Base-by-base conservation (phyloP, 345 rosid genomes). In the Citrus maxima region DNA sequence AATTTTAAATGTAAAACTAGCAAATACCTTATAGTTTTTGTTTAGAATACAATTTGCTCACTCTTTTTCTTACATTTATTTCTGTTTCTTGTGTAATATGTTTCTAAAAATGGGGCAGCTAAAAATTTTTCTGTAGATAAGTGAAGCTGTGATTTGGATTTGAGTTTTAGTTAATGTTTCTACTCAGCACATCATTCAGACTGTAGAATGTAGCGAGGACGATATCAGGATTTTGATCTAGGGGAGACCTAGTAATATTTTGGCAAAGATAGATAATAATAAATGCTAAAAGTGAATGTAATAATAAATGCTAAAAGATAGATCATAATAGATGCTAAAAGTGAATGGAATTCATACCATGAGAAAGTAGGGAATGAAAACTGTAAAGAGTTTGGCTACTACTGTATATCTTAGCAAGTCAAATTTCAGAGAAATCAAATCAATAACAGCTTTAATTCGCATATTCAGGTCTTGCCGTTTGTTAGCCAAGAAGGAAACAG, bases 251-350 rank as follows among this genome's bases (percentile, higher is more conserved):
- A 21, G 21, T 64, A 28, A 21, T 63, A 64, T 63, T 18, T 30
- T 75, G 5, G 18, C 4, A 22, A 64, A 63, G 70, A 64, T 63
- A 30, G 55, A 46, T 30, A 24, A 73, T 73, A 13, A n/a, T 37
- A 73, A 59, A 58, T 73, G n/a, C 34, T 73, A 60, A 38, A 46
- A 73, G 28, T 38, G 8, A 73, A 73, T 73, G 25, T 40, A 73
- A 72, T 73, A 35, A 35, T 35, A 35, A 35, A 35, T 35, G 7
- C 7, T 35, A 35, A 35, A 35, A 35, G 37, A 35, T 35, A 6
- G 37, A 35, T 35, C 6, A 59, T 73, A 6, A n/a, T 37, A 73
- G 37, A 58, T 73, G 32, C 34, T 73, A 60, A 38, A 46, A 73
- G 28, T 38, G 8, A 73, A 73, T 73, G 18, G 10, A 73, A 72